Evolutionary conservation across 768 basidiomycete species (phyloP).

Genomic region (Cystoderma amianthinum): DNA sequence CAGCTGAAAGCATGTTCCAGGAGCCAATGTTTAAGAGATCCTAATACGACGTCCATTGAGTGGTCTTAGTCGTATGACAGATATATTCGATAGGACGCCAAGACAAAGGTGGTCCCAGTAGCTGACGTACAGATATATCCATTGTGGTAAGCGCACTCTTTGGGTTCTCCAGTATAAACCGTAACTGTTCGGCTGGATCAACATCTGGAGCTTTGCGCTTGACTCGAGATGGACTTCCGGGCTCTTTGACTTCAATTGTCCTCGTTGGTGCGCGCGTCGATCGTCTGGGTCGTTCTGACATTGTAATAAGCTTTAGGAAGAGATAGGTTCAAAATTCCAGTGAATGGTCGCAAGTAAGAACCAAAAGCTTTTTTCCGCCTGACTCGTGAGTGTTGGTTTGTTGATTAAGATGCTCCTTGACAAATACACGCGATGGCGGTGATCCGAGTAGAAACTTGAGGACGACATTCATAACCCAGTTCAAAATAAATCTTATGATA

Average conservation of each 20-base stretch:
- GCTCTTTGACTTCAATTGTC: slow-evolving; percentile 7
- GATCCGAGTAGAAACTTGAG: too few relatives aligned
- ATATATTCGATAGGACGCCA: background rate
- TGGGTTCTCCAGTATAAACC: slow-evolving; percentile 33
- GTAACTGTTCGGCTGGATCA: slow-evolving; percentile 26
- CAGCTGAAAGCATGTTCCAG: slow-evolving; percentile 38
- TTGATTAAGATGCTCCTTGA: too few relatives aligned
- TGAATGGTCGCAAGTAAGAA: too few relatives aligned
- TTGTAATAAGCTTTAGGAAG: too few relatives aligned
- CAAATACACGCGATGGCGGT: too few relatives aligned
- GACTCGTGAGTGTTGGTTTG: too few relatives aligned
- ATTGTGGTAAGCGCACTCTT: slow-evolving; percentile 42
- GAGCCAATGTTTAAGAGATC: slow-evolving; percentile 38
- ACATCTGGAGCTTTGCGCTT: slow-evolving; percentile 21
- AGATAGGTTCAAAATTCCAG: too few relatives aligned
- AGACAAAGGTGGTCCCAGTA: background rate
- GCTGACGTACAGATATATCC: slow-evolving; percentile 41
- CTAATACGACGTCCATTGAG: slow-evolving; percentile 26
- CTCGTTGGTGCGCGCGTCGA: slow-evolving; percentile 13
- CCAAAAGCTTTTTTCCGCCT: too few relatives aligned
- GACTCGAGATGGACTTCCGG: slow-evolving; percentile 15
- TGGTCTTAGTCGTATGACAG: slow-evolving; percentile 8
- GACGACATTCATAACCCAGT: too few relatives aligned
- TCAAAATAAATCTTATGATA: too few relatives aligned
- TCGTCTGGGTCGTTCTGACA: slow-evolving; percentile 20